Percentiles rank a stretch among this genome's conserved stretches.
Conservation (phyloP, 78 protist genomes). For the Bodo saltans region DNA sequence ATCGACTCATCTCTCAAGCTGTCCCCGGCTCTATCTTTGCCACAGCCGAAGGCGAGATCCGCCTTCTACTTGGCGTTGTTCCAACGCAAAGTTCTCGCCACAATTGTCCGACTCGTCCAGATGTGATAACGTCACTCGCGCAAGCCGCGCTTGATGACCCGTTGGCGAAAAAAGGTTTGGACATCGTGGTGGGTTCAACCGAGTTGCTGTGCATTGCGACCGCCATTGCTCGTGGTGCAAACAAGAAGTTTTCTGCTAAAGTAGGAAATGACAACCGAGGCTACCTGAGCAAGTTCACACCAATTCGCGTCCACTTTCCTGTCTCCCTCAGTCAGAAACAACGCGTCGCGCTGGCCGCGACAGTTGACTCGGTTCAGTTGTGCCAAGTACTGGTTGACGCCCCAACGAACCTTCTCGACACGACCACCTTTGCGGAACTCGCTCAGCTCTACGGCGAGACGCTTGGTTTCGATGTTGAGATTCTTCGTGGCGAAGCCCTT, state of each 20-base stretch:
- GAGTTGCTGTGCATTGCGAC: neutral
- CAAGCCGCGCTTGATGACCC: neutral
- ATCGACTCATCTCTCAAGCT: neutral
- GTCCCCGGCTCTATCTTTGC: neutral
- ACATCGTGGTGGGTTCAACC: neutral
- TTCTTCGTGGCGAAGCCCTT: slow-evolving; percentile 33
- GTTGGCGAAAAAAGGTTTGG: neutral
- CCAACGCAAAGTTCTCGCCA: neutral
- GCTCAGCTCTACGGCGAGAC: neutral
- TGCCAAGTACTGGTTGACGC: slow-evolving; percentile 1
- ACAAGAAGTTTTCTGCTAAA: neutral
- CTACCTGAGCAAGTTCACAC: neutral
- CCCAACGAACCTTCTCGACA: slow-evolving; percentile 24
- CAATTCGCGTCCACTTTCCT: neutral
- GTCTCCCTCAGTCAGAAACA: neutral
- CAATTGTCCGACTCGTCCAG: neutral
- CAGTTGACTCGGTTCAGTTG: slow-evolving; percentile 5
- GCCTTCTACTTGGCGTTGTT: neutral
- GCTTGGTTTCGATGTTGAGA: neutral
- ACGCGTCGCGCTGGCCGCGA: neutral
- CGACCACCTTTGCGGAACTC: neutral
- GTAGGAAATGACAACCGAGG: neutral
- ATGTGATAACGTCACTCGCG: neutral
- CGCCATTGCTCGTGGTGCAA: neutral
- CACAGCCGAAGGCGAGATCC: neutral